Conservation (phyloP, 2,329 filamentous ascomycete species). For the Microthyrium microscopicum region DNA sequence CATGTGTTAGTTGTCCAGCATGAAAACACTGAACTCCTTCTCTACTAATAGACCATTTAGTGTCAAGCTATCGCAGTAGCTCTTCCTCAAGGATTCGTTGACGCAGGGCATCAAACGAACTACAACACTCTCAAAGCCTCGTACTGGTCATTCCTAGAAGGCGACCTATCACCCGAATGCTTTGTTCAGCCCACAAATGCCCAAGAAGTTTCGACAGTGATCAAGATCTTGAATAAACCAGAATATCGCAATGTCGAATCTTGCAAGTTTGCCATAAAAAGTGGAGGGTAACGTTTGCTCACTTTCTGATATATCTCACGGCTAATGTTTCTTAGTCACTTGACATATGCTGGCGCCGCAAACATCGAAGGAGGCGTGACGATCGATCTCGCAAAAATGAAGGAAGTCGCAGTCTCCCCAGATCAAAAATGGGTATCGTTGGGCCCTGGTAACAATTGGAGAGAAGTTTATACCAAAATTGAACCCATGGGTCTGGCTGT, state of each 20-base stretch:
- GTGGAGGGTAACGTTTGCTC: background rate
- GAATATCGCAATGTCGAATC: background rate
- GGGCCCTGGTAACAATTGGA: conserved; percentile 5
- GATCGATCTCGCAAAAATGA: conserved; percentile 7
- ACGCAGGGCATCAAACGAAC: background rate
- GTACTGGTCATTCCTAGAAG: background rate
- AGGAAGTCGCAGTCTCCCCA: background rate
- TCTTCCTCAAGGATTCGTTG: conserved; percentile 1
- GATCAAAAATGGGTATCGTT: conserved; percentile 3
- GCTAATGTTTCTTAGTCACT: background rate
- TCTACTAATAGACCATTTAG: too few relatives aligned
- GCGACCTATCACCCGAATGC: conserved; percentile 2
- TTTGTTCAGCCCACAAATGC: conserved; percentile 3
- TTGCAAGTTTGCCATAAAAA: conserved; percentile 7
- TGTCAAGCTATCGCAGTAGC: conserved; percentile 2
- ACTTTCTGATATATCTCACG: too few relatives aligned
- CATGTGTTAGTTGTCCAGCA: too few relatives aligned
- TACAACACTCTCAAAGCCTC: background rate
- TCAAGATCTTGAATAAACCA: conserved; percentile 1
- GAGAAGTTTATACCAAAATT: conserved; percentile 8
- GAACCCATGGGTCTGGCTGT: conserved; percentile 5
- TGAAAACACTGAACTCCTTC: too few relatives aligned
- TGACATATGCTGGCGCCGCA: conserved; percentile 2
- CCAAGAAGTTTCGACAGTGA: conserved; percentile 3
- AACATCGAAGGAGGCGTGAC: conserved; percentile 9